Base-by-base conservation (phyloP, 2,329 filamentous ascomycete genomes). In the Macroventuria anomochaeta region DNA sequence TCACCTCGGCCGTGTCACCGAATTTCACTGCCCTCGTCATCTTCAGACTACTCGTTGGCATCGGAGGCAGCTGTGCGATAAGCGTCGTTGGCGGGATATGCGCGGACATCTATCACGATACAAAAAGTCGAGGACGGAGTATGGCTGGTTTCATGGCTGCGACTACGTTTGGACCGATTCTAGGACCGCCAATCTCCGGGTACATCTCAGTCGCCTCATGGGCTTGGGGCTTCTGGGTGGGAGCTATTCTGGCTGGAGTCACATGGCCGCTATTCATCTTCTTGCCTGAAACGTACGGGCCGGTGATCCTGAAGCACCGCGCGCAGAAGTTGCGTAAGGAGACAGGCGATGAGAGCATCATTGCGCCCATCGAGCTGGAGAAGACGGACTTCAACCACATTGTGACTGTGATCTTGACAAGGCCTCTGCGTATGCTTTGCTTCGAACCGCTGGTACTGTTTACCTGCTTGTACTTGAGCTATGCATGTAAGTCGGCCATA, bases 381-480 rank as follows among this genome's bases (percentile, higher is more conserved):
- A 77, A 80, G 46, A 80, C 82, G 23, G 80, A 80, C 37, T 74
- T 85, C 34, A 79, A 75, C 29, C 82, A 88, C 60, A 80, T 90
- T 46, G 70, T 86, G n/a, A 85, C 82, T 1, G 83, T 88, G n/a
- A 87, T 91, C 0, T 76, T 93, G 31, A 87, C 86, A 1, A 78
- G 90, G 0, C 90, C 90, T 0, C 72, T 92, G 5, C 81, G 87
- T 21, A 93, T 93, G 90, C 78, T 91, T n/a, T 67, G 75, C 37
- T 86, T 82, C 36, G 90, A 95, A 68, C 86, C 88, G 41, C 88
- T 93, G 42, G 88, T 93, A 7, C 79, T 86, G 20, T 87, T 85
- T 41, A 85, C 83, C 1, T 93, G 91, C 71, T 79, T 92, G 10
- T 85, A 89, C 28, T 78, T 93, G 23, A 81, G 86, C 28, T 77